Base-by-base conservation (phyloP, 441 rosid species). In the Gossypium aridum region DNA sequence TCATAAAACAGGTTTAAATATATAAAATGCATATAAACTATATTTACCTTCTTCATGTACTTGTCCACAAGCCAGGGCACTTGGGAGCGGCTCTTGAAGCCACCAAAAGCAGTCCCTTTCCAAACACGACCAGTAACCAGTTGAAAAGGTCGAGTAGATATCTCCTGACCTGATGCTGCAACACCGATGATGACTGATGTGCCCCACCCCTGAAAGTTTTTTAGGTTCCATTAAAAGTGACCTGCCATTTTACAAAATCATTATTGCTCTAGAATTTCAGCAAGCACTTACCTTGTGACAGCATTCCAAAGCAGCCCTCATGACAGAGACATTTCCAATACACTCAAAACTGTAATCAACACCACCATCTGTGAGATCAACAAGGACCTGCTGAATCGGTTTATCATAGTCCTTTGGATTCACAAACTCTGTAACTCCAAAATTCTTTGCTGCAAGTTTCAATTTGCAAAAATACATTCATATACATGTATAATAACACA, bases 91-190 rank as follows among this genome's bases (percentile, higher is more conserved):
- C 98, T 95, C 94, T 95, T 95, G 87, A 95, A 95, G 75, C 98
- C 99, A 66, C 99, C 99, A 76, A 95, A 95, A 43, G 97, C 99
- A 77, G 97, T 91, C 86, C 99, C 99, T 84, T 91, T 95, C 99
- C 99, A 95, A 14, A 95, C 99, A 70, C 99, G 98, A 2, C 98
- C 99, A 7, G 98, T 95, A 80, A 95, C 99, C 75, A 95, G 85
- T 84, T 95, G 98, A 87, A 95, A 95, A 9, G 99, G 99, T 45
- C 98, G 91, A 23, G 99, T 95, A 20, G 91, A 83, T 64, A 95
- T 91, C 84, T 95, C 99, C 84, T 95, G 98, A 74, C 99, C 99
- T 56, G 98, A 91, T 83, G 95, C 99, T 9, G 99, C 99, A 49
- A 95, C 99, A 53, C 99, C 99, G 45, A 92, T 94, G 64, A 95